phyloP scores from a whole-genome alignment of 306 rosid genomes.

The Arachis stenosperma region DNA sequence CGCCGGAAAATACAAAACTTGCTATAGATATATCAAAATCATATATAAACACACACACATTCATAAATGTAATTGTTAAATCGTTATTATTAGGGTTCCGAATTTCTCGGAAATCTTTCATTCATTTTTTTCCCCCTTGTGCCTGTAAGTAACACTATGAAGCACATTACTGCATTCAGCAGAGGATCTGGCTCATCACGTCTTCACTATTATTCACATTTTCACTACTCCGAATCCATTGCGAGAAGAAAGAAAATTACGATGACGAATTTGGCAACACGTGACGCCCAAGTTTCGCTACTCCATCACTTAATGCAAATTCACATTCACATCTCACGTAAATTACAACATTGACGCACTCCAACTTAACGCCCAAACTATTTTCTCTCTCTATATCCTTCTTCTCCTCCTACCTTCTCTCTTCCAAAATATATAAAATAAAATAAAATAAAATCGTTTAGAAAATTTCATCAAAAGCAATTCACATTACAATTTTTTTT shows the following conservation, averaged over 20 bases:
- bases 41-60: background rate
- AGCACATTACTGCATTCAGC: background rate
- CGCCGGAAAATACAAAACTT: conserved; percentile 28
- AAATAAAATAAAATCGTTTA: background rate
- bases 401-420: conserved; percentile 17
- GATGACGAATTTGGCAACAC: conserved; percentile 40
- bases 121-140: background rate
- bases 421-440: too few relatives aligned
- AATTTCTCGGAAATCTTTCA: conserved; percentile 28
- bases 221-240: conserved; percentile 4
- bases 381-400: conserved; percentile 30
- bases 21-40: background rate
- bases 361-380: conserved; percentile 52
- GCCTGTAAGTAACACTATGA: background rate
- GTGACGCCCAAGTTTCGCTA: conserved; percentile 48
- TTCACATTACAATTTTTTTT: conserved; percentile 30
- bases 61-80: conserved; percentile 33
- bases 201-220: background rate
- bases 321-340: background rate
- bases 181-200: conserved; percentile 25
- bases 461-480: background rate
- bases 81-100: conserved; percentile 24
- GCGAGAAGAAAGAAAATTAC: conserved; percentile 33
- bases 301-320: background rate
- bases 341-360: conserved; percentile 28